These are phyloP conservation scores for Nakazawaea pomicola DNA, from an alignment of 805 yeast genomes.

Conservation along the genomic window DNA sequence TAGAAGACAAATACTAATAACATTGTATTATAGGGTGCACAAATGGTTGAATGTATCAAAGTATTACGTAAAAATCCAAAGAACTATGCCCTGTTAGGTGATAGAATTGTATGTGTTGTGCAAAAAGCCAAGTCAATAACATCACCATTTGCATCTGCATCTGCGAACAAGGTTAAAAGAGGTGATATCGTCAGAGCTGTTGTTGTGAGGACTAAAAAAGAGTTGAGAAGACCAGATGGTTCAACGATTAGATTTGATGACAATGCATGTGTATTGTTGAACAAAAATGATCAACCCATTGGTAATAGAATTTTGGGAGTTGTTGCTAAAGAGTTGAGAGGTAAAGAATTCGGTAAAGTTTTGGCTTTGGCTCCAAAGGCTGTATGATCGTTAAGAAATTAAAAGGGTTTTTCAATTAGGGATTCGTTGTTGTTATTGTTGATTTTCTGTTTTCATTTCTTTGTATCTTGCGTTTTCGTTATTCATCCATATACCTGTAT, in stretches of 20 bases:
- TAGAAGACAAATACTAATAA: too few relatives aligned
- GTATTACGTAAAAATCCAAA: constrained; percentile 85
- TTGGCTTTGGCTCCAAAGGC: constrained; percentile 89
- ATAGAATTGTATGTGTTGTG: constrained; percentile 89
- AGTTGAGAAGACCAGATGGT: constrained; percentile 79
- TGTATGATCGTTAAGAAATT: constrained; percentile 29
- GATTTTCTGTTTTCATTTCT: too few relatives aligned
- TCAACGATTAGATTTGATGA: constrained; percentile 85
- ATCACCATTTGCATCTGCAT: constrained; percentile 66
- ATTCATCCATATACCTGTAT: not conserved
- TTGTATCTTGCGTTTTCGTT: too few relatives aligned
- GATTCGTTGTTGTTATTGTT: too few relatives aligned
- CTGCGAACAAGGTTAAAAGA: constrained; percentile 80
- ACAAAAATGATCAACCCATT: constrained; percentile 85
- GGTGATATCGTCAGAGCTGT: constrained; percentile 96
- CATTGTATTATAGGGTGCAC: constrained; percentile 83
- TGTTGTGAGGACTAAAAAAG: constrained; percentile 80
- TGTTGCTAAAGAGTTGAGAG: constrained; percentile 86
- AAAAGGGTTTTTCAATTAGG: not conserved
- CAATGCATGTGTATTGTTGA: constrained; percentile 92
- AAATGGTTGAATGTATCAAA: constrained; percentile 91
- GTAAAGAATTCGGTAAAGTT: constrained; percentile 77
- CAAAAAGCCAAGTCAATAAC: constrained; percentile 82
- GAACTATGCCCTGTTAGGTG: constrained; percentile 83
- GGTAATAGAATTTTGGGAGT: constrained; percentile 91